Evolutionary conservation across 352 stramenopile genomes (phyloP).

Genomic region (Pythium vanterpoolii): DNA sequence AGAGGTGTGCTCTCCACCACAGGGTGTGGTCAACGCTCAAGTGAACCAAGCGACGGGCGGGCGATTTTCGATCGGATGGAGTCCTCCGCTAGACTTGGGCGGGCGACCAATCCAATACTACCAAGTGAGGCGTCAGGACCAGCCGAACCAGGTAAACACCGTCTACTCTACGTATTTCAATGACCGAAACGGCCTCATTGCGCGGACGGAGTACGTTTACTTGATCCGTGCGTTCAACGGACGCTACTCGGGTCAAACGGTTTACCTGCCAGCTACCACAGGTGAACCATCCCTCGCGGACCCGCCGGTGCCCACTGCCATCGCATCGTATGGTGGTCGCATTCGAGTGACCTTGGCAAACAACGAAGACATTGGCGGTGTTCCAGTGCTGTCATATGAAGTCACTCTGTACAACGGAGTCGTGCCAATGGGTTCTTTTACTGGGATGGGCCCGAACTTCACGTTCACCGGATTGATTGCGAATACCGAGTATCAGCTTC

Average conservation of each 20-base stretch:
- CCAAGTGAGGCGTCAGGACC: constrained; percentile 30
- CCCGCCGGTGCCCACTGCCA: constrained; percentile 18
- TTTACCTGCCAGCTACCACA: constrained; percentile 15
- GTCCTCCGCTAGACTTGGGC: constrained; percentile 39
- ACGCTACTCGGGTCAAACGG: constrained; percentile 18
- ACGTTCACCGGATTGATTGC: constrained; percentile 12
- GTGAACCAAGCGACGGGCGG: constrained; percentile 21
- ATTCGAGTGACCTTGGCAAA: constrained; percentile 40
- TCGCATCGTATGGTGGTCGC: constrained; percentile 35
- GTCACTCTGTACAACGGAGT: constrained; percentile 11
- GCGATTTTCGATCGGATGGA: constrained; percentile 38
- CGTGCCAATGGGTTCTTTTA: background rate
- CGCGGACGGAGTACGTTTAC: constrained; percentile 36
- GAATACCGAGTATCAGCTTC: constrained; percentile 16
- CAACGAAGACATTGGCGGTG: constrained; percentile 42
- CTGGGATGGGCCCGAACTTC: background rate
- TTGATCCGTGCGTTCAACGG: constrained; percentile 46
- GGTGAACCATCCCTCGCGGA: constrained; percentile 27
- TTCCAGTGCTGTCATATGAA: constrained; percentile 29
- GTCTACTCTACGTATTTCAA: constrained; percentile 20
- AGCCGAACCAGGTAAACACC: constrained; percentile 4
- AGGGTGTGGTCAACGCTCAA: constrained; percentile 20
- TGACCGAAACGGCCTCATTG: constrained; percentile 31
- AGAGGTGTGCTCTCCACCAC: constrained; percentile 18
- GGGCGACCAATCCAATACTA: constrained; percentile 41